Conservation (phyloP, 345 rosid genomes). For the Carallia brachiata region DNA sequence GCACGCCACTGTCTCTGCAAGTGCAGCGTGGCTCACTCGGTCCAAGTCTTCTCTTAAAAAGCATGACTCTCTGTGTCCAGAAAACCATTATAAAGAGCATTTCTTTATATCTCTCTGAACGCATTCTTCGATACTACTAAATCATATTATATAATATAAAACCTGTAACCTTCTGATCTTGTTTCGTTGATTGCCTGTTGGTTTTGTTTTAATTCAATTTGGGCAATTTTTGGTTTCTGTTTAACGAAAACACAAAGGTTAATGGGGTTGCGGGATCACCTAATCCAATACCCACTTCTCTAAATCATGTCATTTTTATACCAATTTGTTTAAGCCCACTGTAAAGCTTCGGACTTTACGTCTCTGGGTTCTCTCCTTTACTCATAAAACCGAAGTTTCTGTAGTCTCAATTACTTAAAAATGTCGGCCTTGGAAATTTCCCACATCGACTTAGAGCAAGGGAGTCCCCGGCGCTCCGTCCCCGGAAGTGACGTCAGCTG, state of each 20-base stretch:
- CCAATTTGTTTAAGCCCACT: background rate
- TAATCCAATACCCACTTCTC: slow-evolving; percentile 37
- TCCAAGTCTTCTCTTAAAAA: slow-evolving; percentile 6
- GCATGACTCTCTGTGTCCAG: background rate
- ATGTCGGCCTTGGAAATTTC: slow-evolving; percentile 39
- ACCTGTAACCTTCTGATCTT: background rate
- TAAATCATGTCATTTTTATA: slow-evolving; percentile 21
- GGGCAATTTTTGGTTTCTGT: background rate
- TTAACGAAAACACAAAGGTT: slow-evolving; percentile 15
- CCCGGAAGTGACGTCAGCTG: slow-evolving; percentile 41
- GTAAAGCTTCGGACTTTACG: slow-evolving; percentile 15
- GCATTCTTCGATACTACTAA: background rate
- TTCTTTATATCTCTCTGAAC: slow-evolving; percentile 4
- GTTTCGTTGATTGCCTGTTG: background rate
- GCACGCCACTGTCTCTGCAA: background rate
- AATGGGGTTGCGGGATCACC: slow-evolving; percentile 41
- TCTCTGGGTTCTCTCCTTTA: slow-evolving; percentile 6
- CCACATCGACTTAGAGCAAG: slow-evolving; percentile 65
- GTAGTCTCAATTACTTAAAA: slow-evolving; percentile 5
- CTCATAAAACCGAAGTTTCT: background rate
- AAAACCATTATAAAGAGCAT: background rate
- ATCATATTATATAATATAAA: background rate
- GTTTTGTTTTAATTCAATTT: background rate
- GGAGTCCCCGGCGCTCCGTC: slow-evolving; percentile 37
- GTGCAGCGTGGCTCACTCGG: slow-evolving; percentile 13